Percentiles rank a stretch among this genome's conserved stretches.
Evolutionary conservation across 345 rosid genomes (phyloP).

Genomic region (Corchorus capsularis): DNA sequence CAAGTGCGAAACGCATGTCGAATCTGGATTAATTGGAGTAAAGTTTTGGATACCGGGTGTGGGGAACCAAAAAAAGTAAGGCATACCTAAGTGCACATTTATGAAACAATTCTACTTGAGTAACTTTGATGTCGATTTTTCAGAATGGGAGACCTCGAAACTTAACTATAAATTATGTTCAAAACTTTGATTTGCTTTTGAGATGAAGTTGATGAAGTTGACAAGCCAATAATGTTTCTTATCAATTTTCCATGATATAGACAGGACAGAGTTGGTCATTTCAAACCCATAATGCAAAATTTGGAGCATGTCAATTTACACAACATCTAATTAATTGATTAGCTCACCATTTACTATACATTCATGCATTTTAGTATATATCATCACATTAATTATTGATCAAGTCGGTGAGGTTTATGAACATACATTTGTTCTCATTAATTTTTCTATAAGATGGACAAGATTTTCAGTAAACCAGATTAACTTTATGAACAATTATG

Average conservation of each 20-base stretch:
- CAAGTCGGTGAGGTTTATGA: neutral
- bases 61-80: too few relatives aligned
- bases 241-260: neutral
- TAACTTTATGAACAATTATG: neutral
- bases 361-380: constrained; percentile 3
- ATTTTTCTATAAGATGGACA: neutral
- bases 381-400: neutral
- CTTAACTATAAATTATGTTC: neutral
- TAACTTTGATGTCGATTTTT: neutral
- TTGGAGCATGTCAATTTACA: neutral
- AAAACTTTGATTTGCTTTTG: neutral
- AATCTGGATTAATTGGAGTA: too few relatives aligned
- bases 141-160: neutral
- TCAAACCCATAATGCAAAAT: neutral
- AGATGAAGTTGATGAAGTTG: neutral
- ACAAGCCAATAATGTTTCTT: neutral
- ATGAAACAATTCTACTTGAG: too few relatives aligned
- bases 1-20: too few relatives aligned
- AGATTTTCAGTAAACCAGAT: neutral
- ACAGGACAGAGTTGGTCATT: neutral
- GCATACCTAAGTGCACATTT: too few relatives aligned
- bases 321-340: neutral
- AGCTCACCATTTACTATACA: neutral
- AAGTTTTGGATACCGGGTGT: too few relatives aligned
- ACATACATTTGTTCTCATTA: neutral